Evolutionary conservation across 73 alveolate genomes (phyloP), one percentile per base, ranked within the genome.

Genomic region (Stentor roeselii): DNA sequence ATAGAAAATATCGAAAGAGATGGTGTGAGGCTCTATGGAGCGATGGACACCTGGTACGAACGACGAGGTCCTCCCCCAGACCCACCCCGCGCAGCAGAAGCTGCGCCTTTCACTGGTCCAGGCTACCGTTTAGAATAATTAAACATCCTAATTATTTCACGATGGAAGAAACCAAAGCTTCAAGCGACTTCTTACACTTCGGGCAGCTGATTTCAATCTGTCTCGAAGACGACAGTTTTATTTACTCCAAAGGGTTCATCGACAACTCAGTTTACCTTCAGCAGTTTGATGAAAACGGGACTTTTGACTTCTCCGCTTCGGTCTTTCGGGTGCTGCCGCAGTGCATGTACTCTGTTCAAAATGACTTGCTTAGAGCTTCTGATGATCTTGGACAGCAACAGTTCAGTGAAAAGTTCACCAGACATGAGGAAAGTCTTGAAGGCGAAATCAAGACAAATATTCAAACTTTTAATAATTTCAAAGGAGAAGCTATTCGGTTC

Each of bases 241-340:
- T 76, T 21, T 76, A 76, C 67, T 76, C 84, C 14, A n/a, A 76
- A 76, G 84, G 84, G 78, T 76, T 76, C 2, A 76, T 76, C 39
- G 84, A 76, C 15, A 76, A 32, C 74, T 21, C 84, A 2, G 35
- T 35, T 2, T 41, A 21, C 39, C 82, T 76, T n/a, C 41, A 37
- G 84, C 30, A 32, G 14, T 39, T 37, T n/a, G 59, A 15, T 0
- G 60, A 76, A 76, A 61, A 61, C 14, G 39, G 32, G 14, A 40
- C 14, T 2, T n/a, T 21, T 6, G 59, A 76, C 59, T 76, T 76
- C 67, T 21, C 39, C 34, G 60, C 82, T 21, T 15, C 75, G 30
- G 84, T 76, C n/a, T 76, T 76, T 41, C 74, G 74, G 1, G 39
- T 76, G 39, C n/a, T 76, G 6, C 84, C 84, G 14, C 74, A 76